Evolutionary conservation across 148 eudicot species (phyloP), one percentile per base, ranked within the genome.

Genomic region (Fagopyrum homotropicum): DNA sequence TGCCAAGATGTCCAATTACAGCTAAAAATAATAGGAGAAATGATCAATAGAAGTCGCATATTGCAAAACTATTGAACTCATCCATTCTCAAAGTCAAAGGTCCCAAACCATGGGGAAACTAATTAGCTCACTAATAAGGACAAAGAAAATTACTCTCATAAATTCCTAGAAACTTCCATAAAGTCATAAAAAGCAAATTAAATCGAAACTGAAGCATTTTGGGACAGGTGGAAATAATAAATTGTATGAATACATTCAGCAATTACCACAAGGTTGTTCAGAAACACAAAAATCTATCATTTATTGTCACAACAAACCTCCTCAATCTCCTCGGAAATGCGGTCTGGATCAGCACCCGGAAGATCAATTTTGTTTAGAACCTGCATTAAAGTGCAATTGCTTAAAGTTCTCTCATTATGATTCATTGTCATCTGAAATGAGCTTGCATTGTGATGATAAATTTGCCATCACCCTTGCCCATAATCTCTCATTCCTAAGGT

Each of bases 361-460:
- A 95, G 88, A 77, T 95, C 98, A 80, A 95, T 90, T 81, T 95
- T 95, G 85, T 95, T 95, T 74, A 95, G 81, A 83, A 95, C 98
- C 98, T 95, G 90, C 80, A 76, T 69, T 7, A 35, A 40, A 35
- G 71, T 5, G 17, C 17, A 66, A 15, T 40, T 66, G 46, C 14
- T 66, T 66, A n/a, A n/a, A 14, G 45, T 66, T 66, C 46, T 30
- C 69, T 9, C 45, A 14, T 63, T 63, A 63, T 29, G 16, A 10
- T 63, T 63, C 26, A 14, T 43, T 66, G 6, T 7, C 14, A 66
- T 66, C 17, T 66, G 71, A 30, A 30, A 30, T 30, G 35, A 30
- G 35, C 35, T 30, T 30, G 35, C 35, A 30, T 30, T 30, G 35
- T 30, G 35, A 30, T 30, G 35, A 30, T 30, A 30, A 30, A 30